Evolutionary conservation across 441 rosid genomes (phyloP), one percentile per base, ranked within the genome.

Genomic region (Adansonia rubrostipa): DNA sequence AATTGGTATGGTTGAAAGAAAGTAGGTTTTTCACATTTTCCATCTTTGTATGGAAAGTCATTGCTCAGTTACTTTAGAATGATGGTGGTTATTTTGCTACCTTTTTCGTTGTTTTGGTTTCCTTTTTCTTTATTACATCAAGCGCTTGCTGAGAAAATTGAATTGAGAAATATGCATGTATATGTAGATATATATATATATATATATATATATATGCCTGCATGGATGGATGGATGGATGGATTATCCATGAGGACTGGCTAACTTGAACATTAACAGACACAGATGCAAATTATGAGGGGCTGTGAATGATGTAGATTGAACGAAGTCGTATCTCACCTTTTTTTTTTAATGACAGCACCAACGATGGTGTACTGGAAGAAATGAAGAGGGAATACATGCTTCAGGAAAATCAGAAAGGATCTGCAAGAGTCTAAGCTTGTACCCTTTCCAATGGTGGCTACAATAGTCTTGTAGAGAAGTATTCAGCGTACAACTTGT

Each of bases 301-400:
- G 73, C 44, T 24, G 15, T 53, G 47, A 51, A 0, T 72, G 42
- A 51, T 36, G 19, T 22, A 40, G 40, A 36, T 72, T 56, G 63
- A 36, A n/a, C 17, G 2, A 3, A 48, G 22, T 42, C 68, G 3
- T 20, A 3, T 78, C 36, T 66, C 50, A 40, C 10, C 2, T 13
- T 8, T 61, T n/a, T 56, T 36, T 36, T 36, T 36, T 36, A 36
- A 36, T 80, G 56, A 81, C 89, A 93, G 98, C 87, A 92, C 98
- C 45, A 92, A 91, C 77, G 97, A 91, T 72, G 79, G 78, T 4
- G 89, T 94, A 68, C 83, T 94, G 89, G 98, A 92, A 82, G 89
- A 92, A 71, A 89, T 93, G 98, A 93, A 94, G 86, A 88, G 62
- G 81, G 92, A 86, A 56, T 94, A 92, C 84, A 83, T 78, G 87